These are phyloP conservation scores for Phlyctochytrium bullatum DNA, from an alignment of 192 early-diverging fungal genomes.

Conservation along the genomic window DNA sequence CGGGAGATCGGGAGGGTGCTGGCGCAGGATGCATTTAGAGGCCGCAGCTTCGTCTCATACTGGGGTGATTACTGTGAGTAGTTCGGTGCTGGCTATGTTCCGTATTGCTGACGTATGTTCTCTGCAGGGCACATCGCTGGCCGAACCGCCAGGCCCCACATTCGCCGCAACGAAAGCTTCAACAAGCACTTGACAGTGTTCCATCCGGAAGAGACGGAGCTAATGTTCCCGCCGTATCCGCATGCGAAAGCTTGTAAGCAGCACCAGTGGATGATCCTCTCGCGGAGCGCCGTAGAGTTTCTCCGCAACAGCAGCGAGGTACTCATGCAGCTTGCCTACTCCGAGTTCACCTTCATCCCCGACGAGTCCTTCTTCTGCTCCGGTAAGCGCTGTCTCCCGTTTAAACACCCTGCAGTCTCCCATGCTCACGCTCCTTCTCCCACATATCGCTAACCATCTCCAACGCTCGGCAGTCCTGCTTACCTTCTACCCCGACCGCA, in stretches of 20 bases:
- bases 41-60: slow-evolving; percentile 35
- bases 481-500: too few species aligned
- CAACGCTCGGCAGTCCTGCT: too few species aligned
- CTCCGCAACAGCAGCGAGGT: slow-evolving; percentile 29
- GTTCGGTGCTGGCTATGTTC: not conserved
- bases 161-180: slow-evolving; percentile 1
- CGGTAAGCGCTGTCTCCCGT: slow-evolving; percentile 4
- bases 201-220: slow-evolving; percentile 29
- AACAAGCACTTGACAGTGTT: slow-evolving; percentile 1
- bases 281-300: slow-evolving; percentile 21
- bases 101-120: not conserved
- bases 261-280: slow-evolving; percentile 50
- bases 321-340: slow-evolving; percentile 30
- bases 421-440: not conserved
- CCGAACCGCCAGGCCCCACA: slow-evolving; percentile 33
- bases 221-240: slow-evolving; percentile 26
- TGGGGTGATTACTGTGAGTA: slow-evolving; percentile 27
- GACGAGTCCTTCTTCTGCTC: slow-evolving; percentile 43
- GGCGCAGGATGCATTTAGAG: slow-evolving; percentile 6
- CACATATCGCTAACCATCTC: too few species aligned
- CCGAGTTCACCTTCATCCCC: slow-evolving; percentile 43
- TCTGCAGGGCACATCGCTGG: slow-evolving; percentile 29
- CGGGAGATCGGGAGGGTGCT: slow-evolving; percentile 33
- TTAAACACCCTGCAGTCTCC: slow-evolving; percentile 29
- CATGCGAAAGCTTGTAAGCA: slow-evolving; percentile 34